These are phyloP conservation scores for Rhododendron vialii DNA, from an alignment of 148 eudicot species.

Conservation along the genomic window DNA sequence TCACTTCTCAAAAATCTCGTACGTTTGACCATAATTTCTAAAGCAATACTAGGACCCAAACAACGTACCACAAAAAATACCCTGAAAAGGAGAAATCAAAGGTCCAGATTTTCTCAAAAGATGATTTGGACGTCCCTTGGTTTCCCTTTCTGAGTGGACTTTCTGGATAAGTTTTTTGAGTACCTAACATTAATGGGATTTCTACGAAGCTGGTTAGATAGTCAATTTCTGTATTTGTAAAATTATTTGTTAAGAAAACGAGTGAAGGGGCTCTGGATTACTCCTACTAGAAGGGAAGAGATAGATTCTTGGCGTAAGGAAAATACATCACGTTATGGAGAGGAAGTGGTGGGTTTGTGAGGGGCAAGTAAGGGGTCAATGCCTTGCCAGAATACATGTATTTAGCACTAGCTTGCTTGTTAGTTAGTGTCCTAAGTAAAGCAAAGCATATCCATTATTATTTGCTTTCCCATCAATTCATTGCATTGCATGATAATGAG, in stretches of 20 bases:
- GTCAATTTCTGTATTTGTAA: neutral
- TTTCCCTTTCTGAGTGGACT: no score
- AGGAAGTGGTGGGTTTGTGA: neutral
- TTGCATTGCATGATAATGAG: slow-evolving; percentile 5
- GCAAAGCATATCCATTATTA: slow-evolving; percentile 5
- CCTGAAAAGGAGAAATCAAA: no score
- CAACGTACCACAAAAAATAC: no score
- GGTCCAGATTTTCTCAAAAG: no score
- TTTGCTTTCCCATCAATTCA: slow-evolving; percentile 1
- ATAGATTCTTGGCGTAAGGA: slow-evolving; percentile 15
- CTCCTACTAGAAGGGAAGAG: neutral
- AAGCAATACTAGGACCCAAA: no score
- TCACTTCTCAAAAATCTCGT: neutral
- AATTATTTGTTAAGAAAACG: neutral
- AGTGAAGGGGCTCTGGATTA: neutral
- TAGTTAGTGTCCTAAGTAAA: slow-evolving; percentile 10
- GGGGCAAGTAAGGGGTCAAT: slow-evolving; percentile 7
- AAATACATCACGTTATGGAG: neutral
- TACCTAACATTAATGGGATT: no score
- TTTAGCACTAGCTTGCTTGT: neutral
- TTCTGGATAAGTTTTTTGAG: no score
- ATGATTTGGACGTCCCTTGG: no score
- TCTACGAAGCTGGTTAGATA: neutral
- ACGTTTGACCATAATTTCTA: no score
- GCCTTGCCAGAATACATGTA: slow-evolving; percentile 1